Evolutionary conservation across 108 stramenopile species (phyloP), one percentile per base, ranked within the genome.

Genomic region (Cyclotella sp.): DNA sequence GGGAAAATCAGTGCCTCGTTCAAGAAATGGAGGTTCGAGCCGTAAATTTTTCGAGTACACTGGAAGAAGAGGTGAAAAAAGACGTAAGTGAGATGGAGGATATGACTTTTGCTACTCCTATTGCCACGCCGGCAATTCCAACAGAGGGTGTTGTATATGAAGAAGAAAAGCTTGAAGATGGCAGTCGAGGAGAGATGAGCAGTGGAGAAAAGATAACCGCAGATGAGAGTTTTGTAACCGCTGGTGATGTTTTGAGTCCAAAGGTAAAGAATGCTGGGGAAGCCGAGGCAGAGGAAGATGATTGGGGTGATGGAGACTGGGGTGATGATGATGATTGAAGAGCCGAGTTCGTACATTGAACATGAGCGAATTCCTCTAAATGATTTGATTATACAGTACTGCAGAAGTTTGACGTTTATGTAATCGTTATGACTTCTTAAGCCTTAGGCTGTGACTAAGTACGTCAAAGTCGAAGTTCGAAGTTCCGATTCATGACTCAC

Each of bases 311-410:
- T 51, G 46, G 40, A 51, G 63, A 45, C n/a, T 51, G 52, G 27
- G 78, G 47, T 22, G 29, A 63, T 58, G 72, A 71, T 40, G 75
- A 19, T 51, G 49, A 51, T 51, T 34, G 34, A 34, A 34, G 2
- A 34, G 34, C 34, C 2, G 34, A 34, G 34, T 34, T 34, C 34
- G 2, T 34, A 34, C 4, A 34, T 5, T 34, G 34, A 34, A n/a
- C n/a, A n/a, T n/a, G 34, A 6, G 34, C 34, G 6, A 34, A 34
- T n/a, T n/a, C n/a, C n/a, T n/a, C n/a, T n/a, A n/a, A n/a, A n/a
- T n/a, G n/a, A 34, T 34, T 5, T 34, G 2, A 34, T 34, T 34
- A 34, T 34, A 2, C 4, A 2, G 34, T 34, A 34, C 2, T 34
- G 34, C 34, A 34, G 4, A 34, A 34, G 34, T 34, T 34, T 34